Evolutionary conservation across 768 basidiomycete species (phyloP).

Genomic region (Termitomyces sp.): DNA sequence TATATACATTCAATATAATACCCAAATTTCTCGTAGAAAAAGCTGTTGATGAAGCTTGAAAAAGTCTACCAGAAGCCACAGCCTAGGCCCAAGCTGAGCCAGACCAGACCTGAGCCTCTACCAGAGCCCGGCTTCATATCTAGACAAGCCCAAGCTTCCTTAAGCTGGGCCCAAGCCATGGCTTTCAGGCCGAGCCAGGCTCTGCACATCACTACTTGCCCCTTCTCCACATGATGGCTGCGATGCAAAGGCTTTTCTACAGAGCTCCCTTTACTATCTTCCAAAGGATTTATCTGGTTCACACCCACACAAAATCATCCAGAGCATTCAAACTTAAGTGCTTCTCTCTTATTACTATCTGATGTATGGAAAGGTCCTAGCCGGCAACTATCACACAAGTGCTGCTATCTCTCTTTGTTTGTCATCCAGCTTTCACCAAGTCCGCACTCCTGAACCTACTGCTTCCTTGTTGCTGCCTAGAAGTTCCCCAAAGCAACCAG

Average conservation of each 20-base stretch:
- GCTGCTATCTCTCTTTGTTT: slow-evolving; percentile 40
- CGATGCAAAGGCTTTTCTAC: slow-evolving; percentile 33
- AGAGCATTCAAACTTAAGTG: slow-evolving; percentile 47
- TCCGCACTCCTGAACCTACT: slow-evolving; percentile 14
- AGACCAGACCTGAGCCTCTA: too few species aligned
- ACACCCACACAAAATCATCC: slow-evolving; percentile 36
- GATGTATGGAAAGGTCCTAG: slow-evolving; percentile 37
- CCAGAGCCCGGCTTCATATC: too few species aligned
- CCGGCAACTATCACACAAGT: slow-evolving; percentile 47
- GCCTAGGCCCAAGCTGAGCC: too few species aligned
- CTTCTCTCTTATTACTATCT: slow-evolving; percentile 54
- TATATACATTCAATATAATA: too few species aligned
- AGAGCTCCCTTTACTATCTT: slow-evolving; percentile 34
- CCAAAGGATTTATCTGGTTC: slow-evolving; percentile 33
- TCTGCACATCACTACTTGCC: too few species aligned
- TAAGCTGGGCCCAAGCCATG: too few species aligned
- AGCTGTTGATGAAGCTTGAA: too few species aligned
- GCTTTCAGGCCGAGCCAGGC: too few species aligned
- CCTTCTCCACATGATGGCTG: slow-evolving; percentile 13
- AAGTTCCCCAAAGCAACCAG: slow-evolving; percentile 15
- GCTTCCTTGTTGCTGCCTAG: neutral
- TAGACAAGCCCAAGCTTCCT: too few species aligned
- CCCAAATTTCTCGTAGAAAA: too few species aligned
- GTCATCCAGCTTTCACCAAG: slow-evolving; percentile 33
- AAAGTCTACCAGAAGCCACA: too few species aligned